Conservation (phyloP, 1,284 basidiomycete genomes). For the Cryptococcus wingfieldii region DNA sequence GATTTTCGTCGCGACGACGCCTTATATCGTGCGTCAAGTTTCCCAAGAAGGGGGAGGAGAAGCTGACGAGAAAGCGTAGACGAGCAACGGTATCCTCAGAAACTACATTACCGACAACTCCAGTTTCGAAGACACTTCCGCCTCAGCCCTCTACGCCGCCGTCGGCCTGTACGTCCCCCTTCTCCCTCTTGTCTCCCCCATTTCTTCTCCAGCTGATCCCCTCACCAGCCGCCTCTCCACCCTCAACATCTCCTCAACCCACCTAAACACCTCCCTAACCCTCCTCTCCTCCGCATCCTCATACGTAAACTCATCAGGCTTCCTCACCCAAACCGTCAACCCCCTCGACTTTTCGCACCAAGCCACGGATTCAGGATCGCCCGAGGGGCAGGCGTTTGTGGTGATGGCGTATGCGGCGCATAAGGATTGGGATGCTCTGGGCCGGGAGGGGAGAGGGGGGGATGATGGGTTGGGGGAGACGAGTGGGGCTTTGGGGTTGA, state of each 20-base stretch:
- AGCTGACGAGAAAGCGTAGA: slow-evolving; percentile 40
- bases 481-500: slow-evolving; percentile 1
- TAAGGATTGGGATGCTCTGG: slow-evolving; percentile 61
- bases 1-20: slow-evolving; percentile 48
- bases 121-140: slow-evolving; percentile 70
- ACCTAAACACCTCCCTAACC: slow-evolving; percentile 32
- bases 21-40: slow-evolving; percentile 30
- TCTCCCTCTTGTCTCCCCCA: slow-evolving; percentile 16
- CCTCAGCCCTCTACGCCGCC: slow-evolving; percentile 69
- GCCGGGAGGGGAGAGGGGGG: slow-evolving; percentile 49
- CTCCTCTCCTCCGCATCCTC: slow-evolving; percentile 35
- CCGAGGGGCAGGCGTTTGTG: slow-evolving; percentile 67
- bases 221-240: slow-evolving; percentile 42
- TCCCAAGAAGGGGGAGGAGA: not conserved
- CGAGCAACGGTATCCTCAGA: slow-evolving; percentile 59
- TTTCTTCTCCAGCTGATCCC: not conserved
- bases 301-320: slow-evolving; percentile 53
- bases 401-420: slow-evolving; percentile 67
- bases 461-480: slow-evolving; percentile 19
- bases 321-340: slow-evolving; percentile 67
- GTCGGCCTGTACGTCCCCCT: slow-evolving; percentile 60
- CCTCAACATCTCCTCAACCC: slow-evolving; percentile 39
- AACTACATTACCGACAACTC: slow-evolving; percentile 67
- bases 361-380: slow-evolving; percentile 52
- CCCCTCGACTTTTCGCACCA: slow-evolving; percentile 57